These are phyloP conservation scores for Termitomyces sp. DNA, from an alignment of 768 basidiomycete genomes.

Conservation along the genomic window DNA sequence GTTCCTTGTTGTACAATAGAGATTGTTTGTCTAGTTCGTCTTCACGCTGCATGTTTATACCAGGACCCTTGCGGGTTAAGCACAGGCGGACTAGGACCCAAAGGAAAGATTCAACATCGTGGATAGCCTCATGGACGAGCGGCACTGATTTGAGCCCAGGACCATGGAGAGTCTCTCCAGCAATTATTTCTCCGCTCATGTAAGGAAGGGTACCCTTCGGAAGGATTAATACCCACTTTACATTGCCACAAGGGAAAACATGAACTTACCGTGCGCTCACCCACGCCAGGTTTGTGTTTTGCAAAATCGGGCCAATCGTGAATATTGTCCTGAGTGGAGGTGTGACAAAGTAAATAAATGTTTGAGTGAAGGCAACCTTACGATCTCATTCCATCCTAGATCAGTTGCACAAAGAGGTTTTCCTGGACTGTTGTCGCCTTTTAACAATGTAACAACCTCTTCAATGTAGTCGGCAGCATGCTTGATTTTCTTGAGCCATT, in stretches of 20 bases:
- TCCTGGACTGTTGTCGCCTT: background rate
- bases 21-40: background rate
- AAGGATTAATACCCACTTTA: background rate
- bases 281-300: background rate
- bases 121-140: background rate
- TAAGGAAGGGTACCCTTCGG: background rate
- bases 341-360: background rate
- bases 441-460: no score
- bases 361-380: background rate
- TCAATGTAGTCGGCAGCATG: no score
- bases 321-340: background rate
- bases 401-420: background rate
- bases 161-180: background rate
- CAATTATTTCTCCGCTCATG: background rate
- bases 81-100: constrained; percentile 17
- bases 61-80: constrained; percentile 13
- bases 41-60: background rate
- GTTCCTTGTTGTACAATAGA: background rate
- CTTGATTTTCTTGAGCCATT: no score
- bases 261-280: background rate
- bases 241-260: background rate
- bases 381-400: background rate
- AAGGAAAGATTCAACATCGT: constrained; percentile 18
- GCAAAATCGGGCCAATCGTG: background rate
- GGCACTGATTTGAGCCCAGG: rapidly evolving